These are phyloP conservation scores for Stevia rebaudiana DNA, from an alignment of 140 eudicot species.

Conservation along the genomic window DNA sequence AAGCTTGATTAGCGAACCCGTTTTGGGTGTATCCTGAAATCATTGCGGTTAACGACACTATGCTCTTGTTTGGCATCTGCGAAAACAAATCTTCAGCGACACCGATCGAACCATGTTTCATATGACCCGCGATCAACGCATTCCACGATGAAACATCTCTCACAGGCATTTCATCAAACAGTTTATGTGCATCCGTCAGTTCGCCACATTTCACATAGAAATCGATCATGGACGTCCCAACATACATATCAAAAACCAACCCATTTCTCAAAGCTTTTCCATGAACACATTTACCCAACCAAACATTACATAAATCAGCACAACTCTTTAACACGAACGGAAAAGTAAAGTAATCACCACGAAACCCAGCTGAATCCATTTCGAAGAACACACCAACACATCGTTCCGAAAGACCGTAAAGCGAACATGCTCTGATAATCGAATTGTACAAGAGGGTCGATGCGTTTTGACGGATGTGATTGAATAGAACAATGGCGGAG, in stretches of 20 bases:
- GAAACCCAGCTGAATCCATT: slow-evolving; percentile 43
- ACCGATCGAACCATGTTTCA: slow-evolving; percentile 43
- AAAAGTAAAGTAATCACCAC: slow-evolving; percentile 63
- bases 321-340: slow-evolving; percentile 80
- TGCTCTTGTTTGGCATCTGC: slow-evolving; percentile 41
- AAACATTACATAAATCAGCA: slow-evolving; percentile 30
- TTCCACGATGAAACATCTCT: slow-evolving; percentile 79
- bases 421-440: slow-evolving; percentile 51
- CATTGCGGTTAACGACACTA: slow-evolving; percentile 79
- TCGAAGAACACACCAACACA: slow-evolving; percentile 23
- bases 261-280: slow-evolving; percentile 52
- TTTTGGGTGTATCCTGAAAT: slow-evolving; percentile 76
- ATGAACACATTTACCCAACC: slow-evolving; percentile 57
- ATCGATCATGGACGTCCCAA: slow-evolving; percentile 72
- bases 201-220: slow-evolving; percentile 64
- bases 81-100: slow-evolving; percentile 50
- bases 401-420: slow-evolving; percentile 22
- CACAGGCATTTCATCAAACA: slow-evolving; percentile 66
- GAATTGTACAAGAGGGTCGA: slow-evolving; percentile 57
- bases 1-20: slow-evolving; percentile 48
- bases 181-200: slow-evolving; percentile 36
- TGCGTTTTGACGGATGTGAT: slow-evolving; percentile 9
- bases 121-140: slow-evolving; percentile 54
- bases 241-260: slow-evolving; percentile 55
- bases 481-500: slow-evolving; percentile 40